Evolutionary conservation across 352 stramenopile genomes (phyloP), one percentile per base, ranked within the genome.

Genomic region (Phytophthora colocasiae): DNA sequence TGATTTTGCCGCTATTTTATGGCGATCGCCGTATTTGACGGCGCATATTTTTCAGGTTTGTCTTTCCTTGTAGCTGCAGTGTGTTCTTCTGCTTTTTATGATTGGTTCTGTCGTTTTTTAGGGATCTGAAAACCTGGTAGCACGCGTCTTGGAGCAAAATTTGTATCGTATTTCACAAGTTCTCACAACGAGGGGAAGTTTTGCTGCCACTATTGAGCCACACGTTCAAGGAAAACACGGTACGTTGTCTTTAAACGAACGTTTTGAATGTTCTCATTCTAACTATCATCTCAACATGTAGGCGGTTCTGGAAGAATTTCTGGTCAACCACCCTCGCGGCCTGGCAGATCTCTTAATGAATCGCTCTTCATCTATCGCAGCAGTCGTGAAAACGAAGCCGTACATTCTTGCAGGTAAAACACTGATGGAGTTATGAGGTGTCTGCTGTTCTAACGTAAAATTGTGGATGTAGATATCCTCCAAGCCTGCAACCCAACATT

Each of bases 81-180:
- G 31, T 12, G 8, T 19, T 19, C 19, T 19, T 19, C 19, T 19
- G 19, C 19, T 19, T 19, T 19, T 19, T 19, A 19, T 19, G 19
- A 19, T 19, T 19, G 19, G 19, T 19, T 19, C 19, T 36, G 8
- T 24, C 2, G 19, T 12, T 52, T 26, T n/a, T 27, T 50, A 87
- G 81, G 76, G 78, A 9, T 87, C 80, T 1, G 72, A 85, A 45
- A 63, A 78, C 22, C 57, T 94, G 2, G 75, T 94, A 11, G 80
- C 72, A 22, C 78, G 83, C 3, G 78, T 94, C 11, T 62, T 94
- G 14, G 83, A 94, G 68, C 83, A 92, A 53, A 90, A 94, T 46
- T 77, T 89, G n/a, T 77, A 84, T 45, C 40, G 78, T 10, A 71
- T 94, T 36, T 91, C 85, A 0, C 71, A 91, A 39, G 77, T 83